These are phyloP conservation scores for Hemisphaericaspora subhashii DNA, from an alignment of 1,139 yeast species.

Conservation along the genomic window DNA sequence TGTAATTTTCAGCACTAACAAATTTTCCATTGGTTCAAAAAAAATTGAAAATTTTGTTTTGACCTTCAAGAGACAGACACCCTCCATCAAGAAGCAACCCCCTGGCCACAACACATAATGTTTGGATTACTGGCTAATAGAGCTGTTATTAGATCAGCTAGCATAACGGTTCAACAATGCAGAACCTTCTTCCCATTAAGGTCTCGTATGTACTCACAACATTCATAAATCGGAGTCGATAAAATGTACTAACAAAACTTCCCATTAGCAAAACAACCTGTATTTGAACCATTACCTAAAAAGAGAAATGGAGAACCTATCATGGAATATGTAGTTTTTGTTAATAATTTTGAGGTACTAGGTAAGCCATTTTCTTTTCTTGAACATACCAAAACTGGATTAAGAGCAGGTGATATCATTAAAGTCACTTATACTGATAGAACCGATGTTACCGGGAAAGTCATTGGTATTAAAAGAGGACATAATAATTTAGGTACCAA, in stretches of 20 bases:
- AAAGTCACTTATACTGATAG: conserved; percentile 72
- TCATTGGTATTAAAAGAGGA: conserved; percentile 69
- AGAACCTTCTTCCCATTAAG: conserved; percentile 24
- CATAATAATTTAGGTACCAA: conserved; percentile 65
- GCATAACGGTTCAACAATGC: conserved; percentile 13
- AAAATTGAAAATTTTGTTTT: conserved; percentile 3
- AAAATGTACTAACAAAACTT: conserved; percentile 17
- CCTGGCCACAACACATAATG: conserved; percentile 15
- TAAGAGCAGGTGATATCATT: conserved; percentile 80
- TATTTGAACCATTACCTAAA: conserved; percentile 54
- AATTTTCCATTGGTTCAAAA: conserved; percentile 3
- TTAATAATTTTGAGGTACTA: no score
- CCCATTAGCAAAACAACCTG: conserved; percentile 32
- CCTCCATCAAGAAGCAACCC: background rate
- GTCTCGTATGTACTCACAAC: conserved; percentile 18
- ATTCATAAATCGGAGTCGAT: background rate
- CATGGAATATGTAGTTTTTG: conserved; percentile 46
- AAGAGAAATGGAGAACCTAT: conserved; percentile 52
- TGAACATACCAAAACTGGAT: conserved; percentile 46
- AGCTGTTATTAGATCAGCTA: conserved; percentile 11
- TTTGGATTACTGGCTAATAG: conserved; percentile 16
- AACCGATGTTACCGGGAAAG: conserved; percentile 72
- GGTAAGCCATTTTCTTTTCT: no score
- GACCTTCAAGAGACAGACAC: no score
- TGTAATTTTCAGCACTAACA: conserved; percentile 7